Conservation (phyloP, 352 stramenopile genomes). For the Phytophthora megakarya region DNA sequence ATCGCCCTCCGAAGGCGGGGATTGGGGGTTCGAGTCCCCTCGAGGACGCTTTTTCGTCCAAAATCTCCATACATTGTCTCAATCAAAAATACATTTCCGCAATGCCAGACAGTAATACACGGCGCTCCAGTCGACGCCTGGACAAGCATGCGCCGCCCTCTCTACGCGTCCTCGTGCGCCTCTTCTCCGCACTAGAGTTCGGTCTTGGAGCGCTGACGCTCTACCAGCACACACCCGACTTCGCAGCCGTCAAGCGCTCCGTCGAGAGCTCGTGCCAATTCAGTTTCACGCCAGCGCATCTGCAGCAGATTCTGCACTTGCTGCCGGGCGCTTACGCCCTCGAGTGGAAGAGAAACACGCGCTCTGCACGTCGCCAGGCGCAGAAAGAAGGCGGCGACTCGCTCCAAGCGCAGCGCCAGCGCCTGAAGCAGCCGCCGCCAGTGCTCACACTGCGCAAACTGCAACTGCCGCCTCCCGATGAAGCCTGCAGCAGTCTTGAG, state of each 20-base stretch:
- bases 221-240: conserved; percentile 74
- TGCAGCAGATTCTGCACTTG: conserved; percentile 65
- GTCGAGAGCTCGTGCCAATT: conserved; percentile 76
- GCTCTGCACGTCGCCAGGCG: conserved; percentile 24
- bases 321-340: conserved; percentile 57
- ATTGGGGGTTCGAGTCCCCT: conserved; percentile 74
- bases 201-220: conserved; percentile 66
- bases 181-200: conserved; percentile 79
- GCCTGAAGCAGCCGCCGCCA: conserved; percentile 33
- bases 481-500: conserved; percentile 43
- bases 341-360: conserved; percentile 48
- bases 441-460: conserved; percentile 64
- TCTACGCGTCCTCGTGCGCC: conserved; percentile 50
- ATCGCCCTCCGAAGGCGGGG: conserved; percentile 67
- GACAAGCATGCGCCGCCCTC: conserved; percentile 47
- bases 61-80: conserved; percentile 6
- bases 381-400: conserved; percentile 26
- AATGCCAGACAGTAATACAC: too few species aligned
- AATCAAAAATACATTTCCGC: conserved; percentile 7
- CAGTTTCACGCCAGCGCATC: conserved; percentile 51
- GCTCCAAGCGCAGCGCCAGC: conserved; percentile 23
- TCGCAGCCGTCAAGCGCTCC: conserved; percentile 61
- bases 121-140: conserved; percentile 21
- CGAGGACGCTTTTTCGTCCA: conserved; percentile 50
- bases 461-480: conserved; percentile 35